These are phyloP conservation scores for Solanum piurae DNA, from an alignment of 257 asterid species.

Conservation along the genomic window DNA sequence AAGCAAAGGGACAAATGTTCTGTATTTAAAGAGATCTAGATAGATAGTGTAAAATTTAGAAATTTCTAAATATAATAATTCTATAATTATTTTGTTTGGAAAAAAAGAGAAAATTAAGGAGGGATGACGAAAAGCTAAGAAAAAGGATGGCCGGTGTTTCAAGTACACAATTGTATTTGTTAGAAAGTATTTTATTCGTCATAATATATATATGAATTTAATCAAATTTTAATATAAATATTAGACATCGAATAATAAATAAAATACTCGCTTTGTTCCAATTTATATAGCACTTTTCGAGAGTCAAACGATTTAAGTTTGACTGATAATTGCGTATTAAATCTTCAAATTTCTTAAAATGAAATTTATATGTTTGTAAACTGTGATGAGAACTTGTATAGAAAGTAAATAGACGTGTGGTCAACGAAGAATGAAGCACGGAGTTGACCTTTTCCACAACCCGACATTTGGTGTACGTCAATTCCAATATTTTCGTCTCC, in stretches of 20 bases:
- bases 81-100: background rate
- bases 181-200: too few species aligned
- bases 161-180: too few species aligned
- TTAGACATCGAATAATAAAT: background rate
- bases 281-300: too few species aligned
- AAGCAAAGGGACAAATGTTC: slow-evolving; percentile 6
- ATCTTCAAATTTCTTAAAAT: too few species aligned
- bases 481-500: background rate
- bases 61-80: background rate
- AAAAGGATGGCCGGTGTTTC: background rate
- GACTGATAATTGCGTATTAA: too few species aligned
- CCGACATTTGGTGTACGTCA: background rate
- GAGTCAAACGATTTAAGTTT: too few species aligned
- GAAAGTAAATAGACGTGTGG: background rate
- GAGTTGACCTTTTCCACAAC: background rate
- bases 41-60: background rate
- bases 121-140: background rate
- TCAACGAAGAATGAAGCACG: background rate
- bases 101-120: background rate
- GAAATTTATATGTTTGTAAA: too few species aligned
- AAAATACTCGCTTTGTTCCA: too few species aligned
- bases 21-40: slow-evolving; percentile 13
- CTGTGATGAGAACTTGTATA: background rate
- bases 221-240: background rate
- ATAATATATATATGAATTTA: too few species aligned